Base-by-base conservation (phyloP, 169 alveolate genomes). In the Babesia ovis region DNA sequence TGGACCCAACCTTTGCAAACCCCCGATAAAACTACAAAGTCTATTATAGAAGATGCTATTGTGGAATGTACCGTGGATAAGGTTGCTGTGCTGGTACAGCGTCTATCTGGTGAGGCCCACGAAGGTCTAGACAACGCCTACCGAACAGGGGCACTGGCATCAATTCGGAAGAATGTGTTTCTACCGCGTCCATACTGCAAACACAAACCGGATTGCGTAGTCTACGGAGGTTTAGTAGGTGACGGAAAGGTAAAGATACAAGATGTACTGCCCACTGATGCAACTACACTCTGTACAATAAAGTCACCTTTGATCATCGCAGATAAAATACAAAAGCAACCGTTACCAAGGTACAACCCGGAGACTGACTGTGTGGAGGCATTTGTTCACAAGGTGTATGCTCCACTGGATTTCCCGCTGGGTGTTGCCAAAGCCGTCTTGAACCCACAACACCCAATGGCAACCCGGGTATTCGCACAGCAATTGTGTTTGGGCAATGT, bases 141-240 rank as follows among this genome's bases (percentile, higher is more conserved):
- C 42, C 22, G 79, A 51, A 54, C 68, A 3, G 55, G 46, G 2
- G 42, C 79, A 0, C 37, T 68, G 23, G 20, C 29, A 22, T 18
- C 68, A 9, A 9, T 25, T 27, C 43, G 51, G 20, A 23, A 25
- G 62, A 61, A 64, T n/a, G 83, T 69, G 22, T 69, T 53, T 23
- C 71, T 79, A 18, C 50, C 39, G 35, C 61, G 62, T 0, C 35
- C 72, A 25, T 69, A 68, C 39, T 3, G 77, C 34, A 31, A 53
- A n/a, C 70, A 46, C 77, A 79, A 69, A 60, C 69, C 73, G 35
- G 87, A 79, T 23, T 69, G 75, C 55, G 87, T 79, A 2, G 87
- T 54, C 6, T 79, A 58, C 77, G 67, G 41, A 37, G 60, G 69
- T 20, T 77, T 79, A n/a, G 61, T 79, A 22, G 74, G 82, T 31